Percentiles rank a stretch among this genome's conserved stretches.
These are phyloP conservation scores for Xylaria scruposa DNA, from an alignment of 495 filamentous ascomycete species.

Conservation along the genomic window DNA sequence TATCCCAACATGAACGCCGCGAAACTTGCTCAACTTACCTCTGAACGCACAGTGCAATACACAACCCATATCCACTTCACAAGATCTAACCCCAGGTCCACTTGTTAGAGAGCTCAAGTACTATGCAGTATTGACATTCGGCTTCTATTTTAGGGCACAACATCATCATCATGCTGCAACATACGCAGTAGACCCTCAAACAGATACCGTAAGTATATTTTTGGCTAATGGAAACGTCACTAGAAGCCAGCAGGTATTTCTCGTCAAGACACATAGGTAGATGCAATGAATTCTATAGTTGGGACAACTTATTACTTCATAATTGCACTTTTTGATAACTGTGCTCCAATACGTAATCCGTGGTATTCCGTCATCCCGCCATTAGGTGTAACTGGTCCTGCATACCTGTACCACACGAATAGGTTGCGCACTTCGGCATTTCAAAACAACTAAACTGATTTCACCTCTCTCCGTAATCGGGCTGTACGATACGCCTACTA, in stretches of 20 bases:
- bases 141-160: slow-evolving; percentile 23
- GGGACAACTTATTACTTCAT: background rate
- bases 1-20: background rate
- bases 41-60: background rate
- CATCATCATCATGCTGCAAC: slow-evolving; percentile 12
- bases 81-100: slow-evolving; percentile 28
- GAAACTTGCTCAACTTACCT: background rate
- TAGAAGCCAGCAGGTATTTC: background rate
- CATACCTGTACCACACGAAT: slow-evolving; percentile 10
- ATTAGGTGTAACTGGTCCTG: background rate
- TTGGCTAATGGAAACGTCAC: background rate
- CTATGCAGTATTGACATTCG: slow-evolving; percentile 8
- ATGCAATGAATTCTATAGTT: background rate
- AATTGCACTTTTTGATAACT: background rate
- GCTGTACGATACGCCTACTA: background rate
- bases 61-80: background rate
- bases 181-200: background rate
- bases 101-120: slow-evolving; percentile 7
- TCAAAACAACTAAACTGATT: background rate
- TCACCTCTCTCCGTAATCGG: slow-evolving; percentile 2
- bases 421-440: slow-evolving; percentile 17
- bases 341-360: background rate
- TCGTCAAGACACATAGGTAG: background rate
- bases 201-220: background rate
- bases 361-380: slow-evolving; percentile 9